Evolutionary conservation across 148 eudicot species (phyloP).

Genomic region (Gaultheria prostrata): DNA sequence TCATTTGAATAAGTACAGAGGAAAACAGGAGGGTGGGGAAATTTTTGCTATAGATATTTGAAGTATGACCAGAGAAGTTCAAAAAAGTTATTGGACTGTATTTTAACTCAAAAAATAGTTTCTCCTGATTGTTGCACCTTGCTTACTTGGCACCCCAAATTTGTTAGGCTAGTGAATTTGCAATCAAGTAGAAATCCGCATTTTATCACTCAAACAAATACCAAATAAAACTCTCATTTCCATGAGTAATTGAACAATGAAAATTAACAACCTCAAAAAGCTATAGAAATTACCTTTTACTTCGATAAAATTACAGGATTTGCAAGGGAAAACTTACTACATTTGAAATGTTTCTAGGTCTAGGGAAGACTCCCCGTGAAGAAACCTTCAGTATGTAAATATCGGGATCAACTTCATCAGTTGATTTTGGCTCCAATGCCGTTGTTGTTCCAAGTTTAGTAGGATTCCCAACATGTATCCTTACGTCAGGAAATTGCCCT

Average conservation of each 20-base stretch:
- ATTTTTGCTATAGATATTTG: neutral
- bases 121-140: neutral
- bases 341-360: constrained; percentile 79
- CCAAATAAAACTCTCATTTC: neutral
- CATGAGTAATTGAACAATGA: neutral
- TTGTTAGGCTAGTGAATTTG: neutral
- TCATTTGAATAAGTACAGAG: neutral
- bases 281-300: constrained; percentile 11
- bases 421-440: constrained; percentile 25
- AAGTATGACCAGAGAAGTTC: neutral
- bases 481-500: constrained; percentile 72
- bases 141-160: neutral
- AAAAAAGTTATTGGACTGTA: neutral
- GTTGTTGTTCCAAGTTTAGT: constrained; percentile 47
- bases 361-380: constrained; percentile 82
- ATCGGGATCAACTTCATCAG: constrained; percentile 44
- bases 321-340: constrained; percentile 41
- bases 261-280: constrained; percentile 5
- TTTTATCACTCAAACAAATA: neutral
- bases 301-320: neutral
- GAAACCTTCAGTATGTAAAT: constrained; percentile 89
- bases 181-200: neutral
- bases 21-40: neutral
- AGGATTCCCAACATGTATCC: constrained; percentile 73
- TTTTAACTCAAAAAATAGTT: neutral